Evolutionary conservation across 495 filamentous ascomycete genomes (phyloP).

Genomic region (Chaetomidium leptoderma): DNA sequence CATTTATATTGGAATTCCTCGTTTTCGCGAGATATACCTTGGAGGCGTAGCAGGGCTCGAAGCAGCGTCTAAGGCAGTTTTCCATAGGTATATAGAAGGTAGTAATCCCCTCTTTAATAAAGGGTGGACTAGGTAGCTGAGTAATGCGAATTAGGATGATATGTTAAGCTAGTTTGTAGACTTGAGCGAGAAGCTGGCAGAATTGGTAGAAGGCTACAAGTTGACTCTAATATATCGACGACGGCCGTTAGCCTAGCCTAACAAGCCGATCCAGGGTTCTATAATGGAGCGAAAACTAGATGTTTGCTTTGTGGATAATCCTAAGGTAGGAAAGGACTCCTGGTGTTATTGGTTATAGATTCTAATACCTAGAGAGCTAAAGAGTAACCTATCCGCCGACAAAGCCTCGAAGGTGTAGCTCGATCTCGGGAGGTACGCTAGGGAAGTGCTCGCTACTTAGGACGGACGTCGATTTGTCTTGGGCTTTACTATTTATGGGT

Average conservation of each 20-base stretch:
- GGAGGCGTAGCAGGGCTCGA: neutral
- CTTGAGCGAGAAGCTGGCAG: too few species aligned
- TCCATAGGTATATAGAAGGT: neutral
- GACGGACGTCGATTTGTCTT: slow-evolving; percentile 47
- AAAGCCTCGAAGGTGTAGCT: slow-evolving; percentile 35
- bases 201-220: too few species aligned
- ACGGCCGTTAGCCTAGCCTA: slow-evolving; percentile 18
- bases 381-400: too few species aligned
- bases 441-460: slow-evolving; percentile 40
- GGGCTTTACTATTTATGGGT: slow-evolving; percentile 43
- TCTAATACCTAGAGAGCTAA: slow-evolving; percentile 20
- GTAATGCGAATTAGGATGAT: neutral
- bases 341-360: slow-evolving; percentile 44
- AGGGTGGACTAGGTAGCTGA: neutral
- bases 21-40: too few species aligned
- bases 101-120: neutral
- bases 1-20: neutral
- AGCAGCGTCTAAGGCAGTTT: neutral
- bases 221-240: too few species aligned
- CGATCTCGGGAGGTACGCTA: slow-evolving; percentile 37
- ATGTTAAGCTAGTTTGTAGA: neutral
- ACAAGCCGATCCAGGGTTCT: slow-evolving; percentile 37
- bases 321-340: slow-evolving; percentile 27
- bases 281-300: slow-evolving; percentile 41
- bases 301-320: slow-evolving; percentile 40